Evolutionary conservation across 768 basidiomycete genomes (phyloP), one percentile per base, ranked within the genome.

Genomic region (Leccinum subgranulosum): DNA sequence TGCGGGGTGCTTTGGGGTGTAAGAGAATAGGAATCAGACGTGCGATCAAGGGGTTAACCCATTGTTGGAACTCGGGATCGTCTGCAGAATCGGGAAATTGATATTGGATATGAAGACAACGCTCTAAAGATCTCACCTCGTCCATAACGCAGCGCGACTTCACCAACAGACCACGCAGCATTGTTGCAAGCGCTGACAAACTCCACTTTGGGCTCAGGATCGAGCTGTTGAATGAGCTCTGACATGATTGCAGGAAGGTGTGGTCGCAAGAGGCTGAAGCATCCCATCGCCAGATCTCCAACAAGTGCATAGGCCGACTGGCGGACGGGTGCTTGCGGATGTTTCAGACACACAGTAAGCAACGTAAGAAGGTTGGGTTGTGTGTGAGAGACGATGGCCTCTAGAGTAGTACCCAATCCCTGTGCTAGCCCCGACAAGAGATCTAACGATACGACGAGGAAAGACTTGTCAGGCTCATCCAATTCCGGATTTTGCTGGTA

Each of bases 141-240:
- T 53, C 93, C 91, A 69, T 92, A 94, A 49, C 94, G 91, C 60
- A 99, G 75, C 8, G 97, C 93, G 31, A 99, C 93, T 74, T 99
- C 97, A 46, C 97, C 97, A 28, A 97, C 94, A n/a, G 94, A 94
- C 97, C 97, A 99, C 1, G 96, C 96, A 10, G 97, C 97, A 69
- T 99, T 99, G 74, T 99, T 99, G 72, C 93, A 95, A 6, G 96
- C 97, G 63, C 93, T 95, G 60, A 98, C 86, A 67, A 94, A 94
- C 72, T 98, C 95, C 31, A 89, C 81, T 66, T 92, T 91, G 1
- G 96, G 97, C 67, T 96, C 92, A 5, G 91, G 90, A 60, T 94
- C 90, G 53, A 99, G 88, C 66, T 98, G 95, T 41, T 82, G 75
- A 60, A 91, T 90, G 54, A 99, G 81, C 69, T 94, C 90, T 15